Evolutionary conservation across 1,284 basidiomycete genomes (phyloP), one percentile per base, ranked within the genome.

Genomic region (Fistulina hepatica): DNA sequence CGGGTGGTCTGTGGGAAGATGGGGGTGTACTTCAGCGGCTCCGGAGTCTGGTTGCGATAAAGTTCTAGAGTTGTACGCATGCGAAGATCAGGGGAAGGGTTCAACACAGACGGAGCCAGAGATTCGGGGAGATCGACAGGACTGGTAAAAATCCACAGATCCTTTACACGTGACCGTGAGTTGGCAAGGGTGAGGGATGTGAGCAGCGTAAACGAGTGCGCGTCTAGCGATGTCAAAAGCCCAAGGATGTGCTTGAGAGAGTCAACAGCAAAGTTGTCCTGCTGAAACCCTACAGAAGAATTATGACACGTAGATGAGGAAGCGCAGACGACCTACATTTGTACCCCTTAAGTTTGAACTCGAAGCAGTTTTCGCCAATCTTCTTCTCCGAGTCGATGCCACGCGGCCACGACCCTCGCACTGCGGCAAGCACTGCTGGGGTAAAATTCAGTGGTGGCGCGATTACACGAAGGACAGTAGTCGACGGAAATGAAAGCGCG

Each of bases 291-390:
- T 81, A 76, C 17, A 35, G 37, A 25, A 21, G 45, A 27, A 38
- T 43, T 44, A 44, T 50, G 46, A 36, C 44, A 43, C 33, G 8
- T 21, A 30, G 19, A 32, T 22, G 31, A 30, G n/a, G 36, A 21
- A 34, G 35, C 37, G 15, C n/a, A n/a, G 35, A 43, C 22, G 34
- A 62, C 73, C 41, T 51, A 83, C 81, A 82, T 62, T 69, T 76
- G 53, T 84, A 85, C 12, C 81, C 82, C 48, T 81, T 82, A 39
- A 85, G 62, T 52, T 80, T 83, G 58, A 85, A 85, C 53, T 85
- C 81, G 51, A 71, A 85, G 12, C 72, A 71, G 37, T 70, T 69
- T 22, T 79, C 73, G 8, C 71, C 76, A 2, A 82, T 63, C 52
- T 79, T 84, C 63, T 77, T 81, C 56, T 85, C 81, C 1, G 73